Conservation (phyloP, 257 asterid genomes). For the Solanum habrochaites region DNA sequence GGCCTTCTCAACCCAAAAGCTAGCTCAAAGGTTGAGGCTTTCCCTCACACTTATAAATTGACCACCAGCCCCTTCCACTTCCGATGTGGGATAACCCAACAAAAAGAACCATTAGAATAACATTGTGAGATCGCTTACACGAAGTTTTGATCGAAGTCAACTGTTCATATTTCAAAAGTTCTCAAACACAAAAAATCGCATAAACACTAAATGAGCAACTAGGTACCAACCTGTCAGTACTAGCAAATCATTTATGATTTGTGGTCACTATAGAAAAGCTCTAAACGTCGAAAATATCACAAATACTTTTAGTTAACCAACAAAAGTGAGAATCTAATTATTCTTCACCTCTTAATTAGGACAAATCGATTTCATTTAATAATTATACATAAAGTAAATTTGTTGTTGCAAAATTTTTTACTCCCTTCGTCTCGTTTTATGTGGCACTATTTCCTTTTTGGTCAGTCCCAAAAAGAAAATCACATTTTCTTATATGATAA, state of each 20-base stretch:
- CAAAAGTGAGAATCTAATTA: not conserved
- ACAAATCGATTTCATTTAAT: not conserved
- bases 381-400: not conserved
- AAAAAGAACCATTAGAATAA: no score
- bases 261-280: not conserved
- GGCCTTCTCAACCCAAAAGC: no score
- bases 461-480: no score
- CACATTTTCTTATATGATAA: no score
- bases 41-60: no score
- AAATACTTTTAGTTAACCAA: not conserved
- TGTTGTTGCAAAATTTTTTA: not conserved
- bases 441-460: no score
- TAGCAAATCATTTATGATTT: not conserved
- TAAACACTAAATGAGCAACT: no score
- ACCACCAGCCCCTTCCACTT: no score
- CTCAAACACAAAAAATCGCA: not conserved
- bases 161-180: no score
- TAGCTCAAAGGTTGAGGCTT: no score
- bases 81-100: no score
- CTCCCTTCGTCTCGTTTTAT: no score
- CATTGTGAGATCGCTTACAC: not conserved
- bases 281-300: not conserved
- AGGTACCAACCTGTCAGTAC: not conserved
- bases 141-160: not conserved
- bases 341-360: not conserved